Percentiles rank a stretch among this genome's conserved stretches.
These are phyloP conservation scores for Phycomyces nitens DNA, from an alignment of 192 early-diverging fungal species.

Conservation along the genomic window DNA sequence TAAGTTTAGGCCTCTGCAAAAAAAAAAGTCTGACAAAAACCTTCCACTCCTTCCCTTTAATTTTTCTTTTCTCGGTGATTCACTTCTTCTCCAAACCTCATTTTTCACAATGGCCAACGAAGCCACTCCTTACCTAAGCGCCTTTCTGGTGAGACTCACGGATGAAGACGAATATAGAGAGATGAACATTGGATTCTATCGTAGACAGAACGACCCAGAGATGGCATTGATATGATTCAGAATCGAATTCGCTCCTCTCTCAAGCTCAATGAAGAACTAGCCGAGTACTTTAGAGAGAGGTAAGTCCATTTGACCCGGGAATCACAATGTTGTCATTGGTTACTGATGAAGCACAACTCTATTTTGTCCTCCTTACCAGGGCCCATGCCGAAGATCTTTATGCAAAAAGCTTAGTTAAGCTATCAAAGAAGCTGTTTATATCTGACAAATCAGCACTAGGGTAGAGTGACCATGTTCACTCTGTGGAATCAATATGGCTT, in stretches of 20 bases:
- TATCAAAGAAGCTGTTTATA: slow-evolving; percentile 43
- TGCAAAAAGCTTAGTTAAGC: slow-evolving; percentile 44
- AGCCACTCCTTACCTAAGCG: neutral
- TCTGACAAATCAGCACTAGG: slow-evolving; percentile 40
- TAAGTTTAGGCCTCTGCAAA: too few species aligned
- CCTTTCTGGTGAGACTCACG: neutral
- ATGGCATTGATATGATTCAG: slow-evolving; percentile 48
- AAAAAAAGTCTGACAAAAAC: too few species aligned
- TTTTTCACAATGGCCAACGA: neutral
- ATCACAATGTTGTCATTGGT: too few species aligned
- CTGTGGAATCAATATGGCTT: neutral
- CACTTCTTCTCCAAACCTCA: neutral
- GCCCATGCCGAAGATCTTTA: slow-evolving; percentile 47
- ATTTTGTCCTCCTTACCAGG: slow-evolving; percentile 9
- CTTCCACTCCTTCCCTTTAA: too few species aligned
- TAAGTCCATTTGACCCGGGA: slow-evolving; percentile 14
- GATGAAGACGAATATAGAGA: neutral
- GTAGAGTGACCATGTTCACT: neutral
- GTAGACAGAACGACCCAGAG: slow-evolving; percentile 44
- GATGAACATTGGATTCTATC: neutral
- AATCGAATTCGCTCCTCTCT: slow-evolving; percentile 42
- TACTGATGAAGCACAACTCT: too few species aligned
- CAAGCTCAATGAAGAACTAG: slow-evolving; percentile 47
- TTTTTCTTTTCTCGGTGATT: neutral
- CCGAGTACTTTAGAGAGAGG: slow-evolving; percentile 55